Evolutionary conservation across 169 alveolate species (phyloP).

Genomic region (Eimeria maxima): DNA sequence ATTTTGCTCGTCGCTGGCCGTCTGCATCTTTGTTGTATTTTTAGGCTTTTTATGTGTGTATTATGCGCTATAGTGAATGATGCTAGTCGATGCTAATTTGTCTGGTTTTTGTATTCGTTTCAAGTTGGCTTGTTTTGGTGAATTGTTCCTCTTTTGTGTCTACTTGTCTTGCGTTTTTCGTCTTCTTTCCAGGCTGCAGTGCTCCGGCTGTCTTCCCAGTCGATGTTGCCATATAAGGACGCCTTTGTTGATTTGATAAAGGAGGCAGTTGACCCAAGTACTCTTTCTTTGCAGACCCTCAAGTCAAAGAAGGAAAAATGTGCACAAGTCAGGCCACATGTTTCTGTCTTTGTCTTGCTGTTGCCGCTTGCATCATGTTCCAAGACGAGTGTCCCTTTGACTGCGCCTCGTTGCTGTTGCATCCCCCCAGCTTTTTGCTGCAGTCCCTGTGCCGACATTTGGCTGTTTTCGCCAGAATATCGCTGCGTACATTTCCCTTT

Average conservation of each 20-base stretch:
- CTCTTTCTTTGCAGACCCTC: constrained; percentile 31
- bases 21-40: background rate
- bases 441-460: background rate
- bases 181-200: constrained; percentile 11
- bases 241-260: background rate
- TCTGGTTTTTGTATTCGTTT: too few species aligned
- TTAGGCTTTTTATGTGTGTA: background rate
- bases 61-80: too few species aligned
- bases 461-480: background rate
- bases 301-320: constrained; percentile 68
- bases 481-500: background rate
- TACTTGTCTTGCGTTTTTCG: background rate
- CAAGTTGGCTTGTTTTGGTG: background rate
- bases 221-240: constrained; percentile 1
- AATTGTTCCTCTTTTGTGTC: background rate
- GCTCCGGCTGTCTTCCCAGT: constrained; percentile 67
- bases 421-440: background rate
- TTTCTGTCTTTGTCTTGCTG: background rate
- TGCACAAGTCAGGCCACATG: constrained; percentile 39
- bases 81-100: too few species aligned
- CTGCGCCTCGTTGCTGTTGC: background rate
- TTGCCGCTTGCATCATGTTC: background rate
- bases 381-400: background rate
- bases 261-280: background rate
- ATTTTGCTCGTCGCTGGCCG: background rate